Percentiles rank a stretch among this genome's conserved stretches.
These are phyloP conservation scores for Ustilago tritici DNA, from an alignment of 1,284 basidiomycete genomes.

Conservation along the genomic window DNA sequence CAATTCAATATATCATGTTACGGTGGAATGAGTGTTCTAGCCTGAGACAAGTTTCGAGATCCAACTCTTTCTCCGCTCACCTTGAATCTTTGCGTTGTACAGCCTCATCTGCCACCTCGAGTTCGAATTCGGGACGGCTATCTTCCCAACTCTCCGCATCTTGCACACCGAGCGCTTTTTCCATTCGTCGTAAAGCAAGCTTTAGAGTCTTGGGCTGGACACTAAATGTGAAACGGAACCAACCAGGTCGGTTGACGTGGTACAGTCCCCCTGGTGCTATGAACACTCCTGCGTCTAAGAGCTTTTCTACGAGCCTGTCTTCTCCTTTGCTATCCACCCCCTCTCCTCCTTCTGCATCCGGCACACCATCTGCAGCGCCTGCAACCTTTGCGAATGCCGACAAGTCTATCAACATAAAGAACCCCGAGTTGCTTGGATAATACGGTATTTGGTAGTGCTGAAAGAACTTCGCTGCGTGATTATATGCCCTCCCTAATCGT, in stretches of 20 bases:
- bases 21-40: background rate
- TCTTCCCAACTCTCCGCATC: constrained; percentile 20
- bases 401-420: constrained; percentile 46
- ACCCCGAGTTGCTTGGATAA: constrained; percentile 45
- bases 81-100: background rate
- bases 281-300: constrained; percentile 45
- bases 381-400: constrained; percentile 25
- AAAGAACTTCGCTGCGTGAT: constrained; percentile 32
- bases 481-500: constrained; percentile 33
- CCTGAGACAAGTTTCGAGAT: constrained; percentile 14
- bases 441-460: constrained; percentile 41
- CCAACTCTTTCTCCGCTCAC: constrained; percentile 10
- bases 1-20: background rate
- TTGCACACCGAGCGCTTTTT: constrained; percentile 37
- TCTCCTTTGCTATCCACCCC: constrained; percentile 28
- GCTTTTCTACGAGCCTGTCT: constrained; percentile 15
- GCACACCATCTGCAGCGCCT: constrained; percentile 10
- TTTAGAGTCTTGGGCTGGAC: constrained; percentile 43
- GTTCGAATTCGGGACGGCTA: constrained; percentile 11
- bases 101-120: background rate
- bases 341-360: background rate
- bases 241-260: constrained; percentile 52
- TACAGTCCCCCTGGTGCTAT: constrained; percentile 57
- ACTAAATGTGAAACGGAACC: constrained; percentile 57
- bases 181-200: constrained; percentile 40